Conservation (phyloP, 371 early-diverging fungal species). For the Haplosporangium sp. region DNA sequence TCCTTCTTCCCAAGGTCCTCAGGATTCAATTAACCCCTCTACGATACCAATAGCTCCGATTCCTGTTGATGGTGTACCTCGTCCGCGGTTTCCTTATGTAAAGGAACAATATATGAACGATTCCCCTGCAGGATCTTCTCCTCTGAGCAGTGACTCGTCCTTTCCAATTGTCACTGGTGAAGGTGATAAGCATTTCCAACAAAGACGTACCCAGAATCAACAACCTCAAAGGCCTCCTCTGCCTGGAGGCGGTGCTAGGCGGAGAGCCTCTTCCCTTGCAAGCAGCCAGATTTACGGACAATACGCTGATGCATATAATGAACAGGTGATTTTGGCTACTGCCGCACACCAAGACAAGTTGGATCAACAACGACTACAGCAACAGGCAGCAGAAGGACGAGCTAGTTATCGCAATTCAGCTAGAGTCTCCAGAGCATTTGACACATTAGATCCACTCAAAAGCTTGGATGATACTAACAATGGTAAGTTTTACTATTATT, state of each 20-base stretch:
- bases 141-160: constrained; percentile 34
- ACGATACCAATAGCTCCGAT: constrained; percentile 51
- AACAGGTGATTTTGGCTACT: constrained; percentile 45
- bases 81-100: constrained; percentile 41
- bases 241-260: constrained; percentile 50
- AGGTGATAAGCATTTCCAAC: constrained; percentile 13
- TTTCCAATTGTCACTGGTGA: constrained; percentile 22
- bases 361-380: constrained; percentile 37
- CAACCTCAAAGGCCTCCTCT: constrained; percentile 8
- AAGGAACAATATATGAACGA: constrained; percentile 42
- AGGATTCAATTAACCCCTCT: constrained; percentile 47
- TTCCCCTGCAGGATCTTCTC: constrained; percentile 48
- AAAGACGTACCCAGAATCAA: constrained; percentile 14
- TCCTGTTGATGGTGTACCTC: constrained; percentile 27
- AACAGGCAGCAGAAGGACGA: constrained; percentile 25
- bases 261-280: constrained; percentile 44
- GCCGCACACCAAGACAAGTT: constrained; percentile 54
- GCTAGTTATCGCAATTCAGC: constrained; percentile 55
- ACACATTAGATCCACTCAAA: constrained; percentile 44
- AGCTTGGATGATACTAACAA: constrained; percentile 30
- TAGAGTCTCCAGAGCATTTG: constrained; percentile 53
- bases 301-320: constrained; percentile 39
- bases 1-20: constrained; percentile 26
- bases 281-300: constrained; percentile 23
- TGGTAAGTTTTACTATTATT: constrained; percentile 18